phyloP scores from a whole-genome alignment of 2,329 filamentous ascomycete genomes.

The Neurospora sp. region DNA sequence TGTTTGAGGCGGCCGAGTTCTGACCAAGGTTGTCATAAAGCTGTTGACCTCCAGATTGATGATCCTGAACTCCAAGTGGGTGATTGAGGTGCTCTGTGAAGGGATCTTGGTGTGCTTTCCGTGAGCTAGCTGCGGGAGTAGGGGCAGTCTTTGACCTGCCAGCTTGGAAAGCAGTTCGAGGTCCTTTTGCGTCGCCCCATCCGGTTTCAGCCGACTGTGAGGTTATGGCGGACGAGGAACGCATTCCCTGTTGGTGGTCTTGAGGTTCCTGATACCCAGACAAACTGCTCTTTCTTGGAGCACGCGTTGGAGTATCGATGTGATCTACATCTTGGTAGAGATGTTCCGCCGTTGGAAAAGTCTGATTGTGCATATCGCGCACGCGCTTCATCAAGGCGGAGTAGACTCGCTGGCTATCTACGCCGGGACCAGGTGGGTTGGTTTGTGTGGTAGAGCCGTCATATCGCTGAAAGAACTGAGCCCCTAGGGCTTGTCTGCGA shows the following conservation, averaged over 20 bases:
- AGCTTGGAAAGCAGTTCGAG: constrained; percentile 1
- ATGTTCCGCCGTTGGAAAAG: constrained; percentile 9
- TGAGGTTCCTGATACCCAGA: neutral
- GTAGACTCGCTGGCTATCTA: constrained; percentile 51
- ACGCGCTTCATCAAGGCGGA: constrained; percentile 52
- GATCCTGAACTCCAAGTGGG: neutral
- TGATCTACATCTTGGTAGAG: neutral
- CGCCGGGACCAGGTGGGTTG: constrained; percentile 19
- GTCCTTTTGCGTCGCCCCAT: constrained; percentile 1
- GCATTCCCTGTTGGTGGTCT: neutral
- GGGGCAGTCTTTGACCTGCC: constrained; percentile 2
- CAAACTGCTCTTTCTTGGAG: neutral
- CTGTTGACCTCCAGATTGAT: neutral
- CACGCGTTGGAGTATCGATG: constrained; percentile 4
- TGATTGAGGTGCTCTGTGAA: neutral
- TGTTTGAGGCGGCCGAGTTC: constrained; percentile 42
- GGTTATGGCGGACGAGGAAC: neutral
- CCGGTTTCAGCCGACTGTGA: neutral
- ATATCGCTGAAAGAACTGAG: constrained; percentile 18
- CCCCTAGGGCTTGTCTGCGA: constrained; percentile 16
- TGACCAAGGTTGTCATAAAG: constrained; percentile 12
- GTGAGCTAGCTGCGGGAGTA: neutral
- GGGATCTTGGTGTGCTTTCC: neutral
- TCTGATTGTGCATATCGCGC: constrained; percentile 28
- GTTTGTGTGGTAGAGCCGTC: constrained; percentile 5